Conservation (phyloP, 345 rosid species). For the Clarkia xantiana region DNA sequence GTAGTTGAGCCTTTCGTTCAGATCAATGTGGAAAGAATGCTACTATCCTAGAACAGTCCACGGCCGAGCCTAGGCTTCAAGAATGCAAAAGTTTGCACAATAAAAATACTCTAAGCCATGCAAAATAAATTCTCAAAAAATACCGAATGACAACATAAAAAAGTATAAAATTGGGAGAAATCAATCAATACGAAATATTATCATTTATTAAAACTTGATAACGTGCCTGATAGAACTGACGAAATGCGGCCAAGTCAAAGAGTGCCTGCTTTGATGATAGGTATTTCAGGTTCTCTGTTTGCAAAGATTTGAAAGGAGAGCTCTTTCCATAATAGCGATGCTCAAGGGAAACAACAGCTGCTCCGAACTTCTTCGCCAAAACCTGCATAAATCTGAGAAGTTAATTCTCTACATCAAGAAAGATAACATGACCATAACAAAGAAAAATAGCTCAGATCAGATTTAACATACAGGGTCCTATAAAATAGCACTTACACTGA, state of each 20-base stretch:
- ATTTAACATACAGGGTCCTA: not conserved
- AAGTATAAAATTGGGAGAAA: too few relatives aligned
- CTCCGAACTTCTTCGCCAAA: conserved; percentile 93
- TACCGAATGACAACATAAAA: too few relatives aligned
- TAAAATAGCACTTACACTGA: conserved; percentile 37
- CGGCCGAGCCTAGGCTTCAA: too few relatives aligned
- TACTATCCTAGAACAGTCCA: too few relatives aligned
- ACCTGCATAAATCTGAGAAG: conserved; percentile 23
- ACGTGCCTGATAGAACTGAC: conserved; percentile 67
- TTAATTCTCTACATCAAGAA: not conserved
- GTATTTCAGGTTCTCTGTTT: conserved; percentile 62
- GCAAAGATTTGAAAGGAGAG: conserved; percentile 51
- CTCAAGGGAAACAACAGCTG: conserved; percentile 86
- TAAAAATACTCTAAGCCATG: too few relatives aligned
- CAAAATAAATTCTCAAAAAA: too few relatives aligned
- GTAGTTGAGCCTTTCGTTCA: too few relatives aligned
- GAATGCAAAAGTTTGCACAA: too few relatives aligned
- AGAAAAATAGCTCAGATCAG: not conserved
- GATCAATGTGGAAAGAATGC: too few relatives aligned
- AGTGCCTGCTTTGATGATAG: conserved; percentile 89
- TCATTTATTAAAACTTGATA: not conserved
- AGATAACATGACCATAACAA: not conserved
- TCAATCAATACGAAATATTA: too few relatives aligned
- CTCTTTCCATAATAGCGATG: conserved; percentile 96
- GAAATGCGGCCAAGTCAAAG: conserved; percentile 76